Evolutionary conservation across 129 eudicot genomes (phyloP).

Genomic region (Dittrichia graveolens): DNA sequence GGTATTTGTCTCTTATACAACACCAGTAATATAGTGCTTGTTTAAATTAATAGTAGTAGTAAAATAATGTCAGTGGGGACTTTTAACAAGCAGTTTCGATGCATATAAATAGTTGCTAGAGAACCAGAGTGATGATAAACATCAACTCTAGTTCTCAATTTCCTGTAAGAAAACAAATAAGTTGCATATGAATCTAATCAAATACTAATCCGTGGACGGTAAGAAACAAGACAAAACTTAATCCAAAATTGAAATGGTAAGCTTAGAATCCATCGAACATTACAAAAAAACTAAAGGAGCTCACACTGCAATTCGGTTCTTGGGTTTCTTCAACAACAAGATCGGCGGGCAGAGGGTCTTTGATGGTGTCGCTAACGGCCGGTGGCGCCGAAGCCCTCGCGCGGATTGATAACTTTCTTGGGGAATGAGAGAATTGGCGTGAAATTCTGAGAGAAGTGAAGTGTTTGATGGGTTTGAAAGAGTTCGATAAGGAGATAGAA

Average conservation of each 20-base stretch:
- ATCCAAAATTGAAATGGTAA: neutral
- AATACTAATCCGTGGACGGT: neutral
- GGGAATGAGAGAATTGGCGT: constrained; percentile 39
- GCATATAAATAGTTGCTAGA: constrained; percentile 18
- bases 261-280: neutral
- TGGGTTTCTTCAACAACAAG: constrained; percentile 56
- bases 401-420: constrained; percentile 27
- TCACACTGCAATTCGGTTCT: constrained; percentile 84
- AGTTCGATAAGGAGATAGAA: constrained; percentile 25
- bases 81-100: constrained; percentile 28
- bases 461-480: constrained; percentile 31
- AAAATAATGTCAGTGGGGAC: constrained; percentile 19
- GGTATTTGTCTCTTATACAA: neutral
- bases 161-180: neutral
- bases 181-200: neutral
- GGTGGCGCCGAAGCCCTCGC: constrained; percentile 48
- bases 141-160: neutral
- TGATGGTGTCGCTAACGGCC: constrained; percentile 30
- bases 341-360: constrained; percentile 81
- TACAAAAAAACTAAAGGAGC: constrained; percentile 17
- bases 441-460: constrained; percentile 38
- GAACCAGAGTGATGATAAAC: neutral
- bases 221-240: neutral
- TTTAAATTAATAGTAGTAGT: neutral
- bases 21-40: constrained; percentile 5